A percentile compares a stretch with the other conserved stretches of the same genome.
Conservation (phyloP, 768 basidiomycete species). For the Lentinula edodes region DNA sequence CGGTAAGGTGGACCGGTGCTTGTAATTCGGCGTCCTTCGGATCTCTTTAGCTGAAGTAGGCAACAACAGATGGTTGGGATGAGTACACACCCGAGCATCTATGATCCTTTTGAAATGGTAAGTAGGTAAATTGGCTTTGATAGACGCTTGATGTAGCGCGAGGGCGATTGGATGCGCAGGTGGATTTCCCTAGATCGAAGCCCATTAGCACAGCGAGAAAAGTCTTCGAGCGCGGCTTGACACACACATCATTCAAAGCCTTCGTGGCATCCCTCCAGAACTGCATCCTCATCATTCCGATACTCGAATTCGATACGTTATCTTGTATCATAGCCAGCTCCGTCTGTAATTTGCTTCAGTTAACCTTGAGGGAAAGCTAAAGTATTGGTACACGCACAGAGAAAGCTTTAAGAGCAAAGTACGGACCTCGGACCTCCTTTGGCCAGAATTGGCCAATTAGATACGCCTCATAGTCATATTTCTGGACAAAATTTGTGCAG, state of each 20-base stretch:
- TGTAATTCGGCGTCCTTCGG: constrained; percentile 62
- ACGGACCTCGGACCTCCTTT: constrained; percentile 54
- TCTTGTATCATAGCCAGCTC: constrained; percentile 79
- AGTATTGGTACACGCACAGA: constrained; percentile 48
- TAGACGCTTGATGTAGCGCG: constrained; percentile 56
- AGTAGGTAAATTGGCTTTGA: constrained; percentile 22
- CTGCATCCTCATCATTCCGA: constrained; percentile 82
- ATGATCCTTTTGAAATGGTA: constrained; percentile 83
- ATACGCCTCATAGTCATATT: constrained; percentile 80
- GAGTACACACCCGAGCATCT: constrained; percentile 67
- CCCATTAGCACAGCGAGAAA: constrained; percentile 6
- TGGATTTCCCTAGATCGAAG: constrained; percentile 54
- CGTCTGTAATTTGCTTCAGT: constrained; percentile 1
- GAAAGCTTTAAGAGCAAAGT: constrained; percentile 78
- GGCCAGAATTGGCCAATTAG: constrained; percentile 70
- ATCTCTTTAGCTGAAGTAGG: constrained; percentile 11
- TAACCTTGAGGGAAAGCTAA: neutral
- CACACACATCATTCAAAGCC: constrained; percentile 55
- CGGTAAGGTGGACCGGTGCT: constrained; percentile 58
- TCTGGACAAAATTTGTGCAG: constrained; percentile 67
- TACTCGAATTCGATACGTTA: constrained; percentile 60
- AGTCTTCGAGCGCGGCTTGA: neutral
- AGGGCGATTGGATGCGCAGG: constrained; percentile 78
- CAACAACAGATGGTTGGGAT: constrained; percentile 2
- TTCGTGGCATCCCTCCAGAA: constrained; percentile 85